These are phyloP conservation scores for Selaginella tamariscina DNA, from an alignment of 75 land plant species.

Conservation along the genomic window DNA sequence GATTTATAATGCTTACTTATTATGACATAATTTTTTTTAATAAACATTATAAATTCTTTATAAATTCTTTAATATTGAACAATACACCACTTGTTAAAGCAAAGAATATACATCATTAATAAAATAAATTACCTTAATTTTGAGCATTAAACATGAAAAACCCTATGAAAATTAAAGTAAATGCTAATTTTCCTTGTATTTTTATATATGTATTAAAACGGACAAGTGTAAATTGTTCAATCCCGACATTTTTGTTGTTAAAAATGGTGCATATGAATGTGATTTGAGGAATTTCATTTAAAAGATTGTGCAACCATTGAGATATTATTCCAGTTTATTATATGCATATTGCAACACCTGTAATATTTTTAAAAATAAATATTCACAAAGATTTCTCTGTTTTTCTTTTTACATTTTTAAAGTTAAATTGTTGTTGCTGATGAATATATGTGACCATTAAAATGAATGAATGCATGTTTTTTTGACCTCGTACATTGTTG, in stretches of 20 bases:
- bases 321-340: neutral
- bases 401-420: neutral
- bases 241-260: neutral
- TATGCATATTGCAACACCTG: neutral
- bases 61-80: no score
- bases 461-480: neutral
- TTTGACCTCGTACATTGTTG: neutral
- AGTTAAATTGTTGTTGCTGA: neutral
- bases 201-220: neutral
- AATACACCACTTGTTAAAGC: neutral
- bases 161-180: no score
- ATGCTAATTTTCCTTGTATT: neutral
- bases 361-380: neutral
- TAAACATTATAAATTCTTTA: no score
- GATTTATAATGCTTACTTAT: no score
- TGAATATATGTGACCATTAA: neutral
- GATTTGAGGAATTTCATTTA: neutral
- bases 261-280: neutral
- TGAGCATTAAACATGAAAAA: no score
- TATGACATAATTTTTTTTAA: no score
- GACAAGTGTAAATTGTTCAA: neutral
- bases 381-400: constrained; percentile 2
- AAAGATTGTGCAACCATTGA: neutral
- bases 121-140: no score
- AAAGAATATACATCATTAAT: no score